Evolutionary conservation across 176 grass and related monocot genomes (phyloP), one percentile per base, ranked within the genome.

Genomic region (Triticum monococcum): DNA sequence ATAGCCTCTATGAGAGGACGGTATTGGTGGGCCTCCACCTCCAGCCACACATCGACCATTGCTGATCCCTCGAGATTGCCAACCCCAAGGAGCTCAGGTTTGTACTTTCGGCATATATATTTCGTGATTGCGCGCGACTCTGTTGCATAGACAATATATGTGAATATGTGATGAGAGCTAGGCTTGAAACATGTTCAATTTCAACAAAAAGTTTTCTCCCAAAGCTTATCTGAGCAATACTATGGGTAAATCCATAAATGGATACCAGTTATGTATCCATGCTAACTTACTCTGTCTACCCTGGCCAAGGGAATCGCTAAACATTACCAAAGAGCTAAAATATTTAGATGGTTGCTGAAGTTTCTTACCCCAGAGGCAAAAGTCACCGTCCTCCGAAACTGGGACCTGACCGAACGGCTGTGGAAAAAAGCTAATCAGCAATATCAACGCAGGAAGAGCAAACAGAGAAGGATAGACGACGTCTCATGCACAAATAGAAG

Each of bases 321-420:
- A 12, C 41, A 43, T 43, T 9, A 43, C 0, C 40, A 2, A 41
- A 43, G 41, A 43, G 41, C 10, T 8, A 40, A 40, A 40, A 9
- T 40, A 40, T 40, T 40, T 40, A 43, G 43, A 46, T 46, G 22
- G 33, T 10, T 22, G 1, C 31, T 37, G 68, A 16, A 30, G 43
- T 52, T 75, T 75, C 8, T 54, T 12, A 76, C 73, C 73, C 43
- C 43, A 76, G 45, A 76, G 24, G 16, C 24, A 52, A 26, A 54
- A 11, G 1, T 54, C 73, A 1, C 88, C 83, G 24, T 89, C 88
- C 24, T 89, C 30, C 9, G 86, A 48, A 38, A 71, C 88, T 9
- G 88, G 88, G 9, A 85, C 61, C 48, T 89, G 77, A 7, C 78
- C 83, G 4, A 89, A 89, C 1, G 83, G 78, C 83, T 86, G 61